Base-by-base conservation (phyloP, 2,329 filamentous ascomycete species). In the Cordyceps militaris region DNA sequence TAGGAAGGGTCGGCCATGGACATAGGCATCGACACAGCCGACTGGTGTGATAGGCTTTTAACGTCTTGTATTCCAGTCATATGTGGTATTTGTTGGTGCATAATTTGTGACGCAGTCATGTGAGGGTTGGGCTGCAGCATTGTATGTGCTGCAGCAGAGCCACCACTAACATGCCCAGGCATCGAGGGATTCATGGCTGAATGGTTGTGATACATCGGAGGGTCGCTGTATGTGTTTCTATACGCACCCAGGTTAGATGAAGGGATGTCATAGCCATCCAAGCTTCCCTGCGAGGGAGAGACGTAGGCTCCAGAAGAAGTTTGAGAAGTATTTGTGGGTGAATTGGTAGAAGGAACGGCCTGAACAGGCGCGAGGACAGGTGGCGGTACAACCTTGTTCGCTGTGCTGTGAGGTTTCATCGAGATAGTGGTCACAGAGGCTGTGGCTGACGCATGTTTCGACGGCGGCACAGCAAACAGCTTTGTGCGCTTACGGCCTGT, bases 401-500 rank as follows among this genome's bases (percentile, higher is more conserved):
- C 19, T 5, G 30, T 19, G 30, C 8, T 21, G 8, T 10, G 46
- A 2, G 46, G 36, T 10, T 32, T 47, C 9, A 30, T 9, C 4
- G 38, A 26, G 24, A 21, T 16, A 3, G 24, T n/a, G 21, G 47
- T 6, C 7, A 26, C 14, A 3, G 34, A 13, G 10, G 38, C 5
- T 11, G 34, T 16, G 8, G 30, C 9, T n/a, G 55, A 30, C 9
- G 28, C 10, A 13, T 24, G 14, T 14, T 57, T 24, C 4, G 53
- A 56, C 9, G 53, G 53, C 21, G 53, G 23, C 23, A 56, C 44
- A 10, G 54, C 34, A 3, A 34, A 44, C 2, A 56, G 13, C 24
- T 56, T 59, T n/a, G 43, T 32, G 24, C 53, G 52, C 48, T 59
- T 59, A 21, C 53, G 52, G 19, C 52, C 30, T 5, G 24, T 32